A percentile compares a stretch with the other conserved stretches of the same genome.
phyloP scores from a whole-genome alignment of 768 basidiomycete species.

The Naganishia randhawae region DNA sequence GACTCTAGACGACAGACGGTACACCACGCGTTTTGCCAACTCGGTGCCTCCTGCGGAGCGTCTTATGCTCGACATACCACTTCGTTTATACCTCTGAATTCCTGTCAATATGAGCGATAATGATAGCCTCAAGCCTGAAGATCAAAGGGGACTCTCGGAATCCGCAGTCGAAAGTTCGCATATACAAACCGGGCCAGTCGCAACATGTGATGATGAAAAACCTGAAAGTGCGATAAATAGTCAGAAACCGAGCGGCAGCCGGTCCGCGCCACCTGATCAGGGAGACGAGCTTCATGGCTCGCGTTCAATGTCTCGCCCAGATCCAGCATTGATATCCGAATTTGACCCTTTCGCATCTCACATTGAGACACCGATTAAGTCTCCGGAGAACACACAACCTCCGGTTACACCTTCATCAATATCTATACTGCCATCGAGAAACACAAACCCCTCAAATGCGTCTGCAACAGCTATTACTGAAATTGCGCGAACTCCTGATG shows the following conservation, averaged over 20 bases:
- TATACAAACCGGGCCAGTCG: background rate
- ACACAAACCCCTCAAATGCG: background rate
- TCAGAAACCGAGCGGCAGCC: background rate
- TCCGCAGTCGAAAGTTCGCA: background rate
- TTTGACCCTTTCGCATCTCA: conserved; percentile 30
- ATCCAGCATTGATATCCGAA: conserved; percentile 26
- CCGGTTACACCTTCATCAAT: background rate
- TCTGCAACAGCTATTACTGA: background rate
- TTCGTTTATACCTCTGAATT: too few species aligned
- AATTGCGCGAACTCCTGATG: background rate
- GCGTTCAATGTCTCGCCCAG: background rate
- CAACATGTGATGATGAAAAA: background rate
- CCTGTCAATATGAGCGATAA: background rate
- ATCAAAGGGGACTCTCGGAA: background rate
- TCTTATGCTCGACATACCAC: too few species aligned
- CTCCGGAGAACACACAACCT: background rate
- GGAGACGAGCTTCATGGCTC: background rate
- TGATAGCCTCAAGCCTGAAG: background rate
- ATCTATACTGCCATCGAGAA: background rate
- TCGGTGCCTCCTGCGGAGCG: too few species aligned
- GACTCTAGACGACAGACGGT: too few species aligned
- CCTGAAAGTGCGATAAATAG: background rate
- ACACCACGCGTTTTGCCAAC: too few species aligned
- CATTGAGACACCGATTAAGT: background rate
- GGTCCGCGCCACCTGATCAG: background rate